Conservation (phyloP, 192 early-diverging fungal genomes). For the Coemansia sp. region DNA sequence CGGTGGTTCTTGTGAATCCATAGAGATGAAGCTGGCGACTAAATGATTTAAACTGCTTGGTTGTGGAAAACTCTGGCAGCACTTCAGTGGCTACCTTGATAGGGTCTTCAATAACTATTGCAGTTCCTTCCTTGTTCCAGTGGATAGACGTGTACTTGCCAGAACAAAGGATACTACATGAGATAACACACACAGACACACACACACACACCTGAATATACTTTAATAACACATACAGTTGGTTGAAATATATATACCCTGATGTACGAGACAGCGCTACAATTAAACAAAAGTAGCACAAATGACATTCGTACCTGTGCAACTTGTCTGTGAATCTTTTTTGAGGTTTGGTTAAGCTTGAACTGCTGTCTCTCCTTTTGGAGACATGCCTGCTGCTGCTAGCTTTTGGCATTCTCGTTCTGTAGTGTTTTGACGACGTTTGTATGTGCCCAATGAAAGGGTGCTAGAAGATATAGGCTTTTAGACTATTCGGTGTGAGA, state of each 20-base stretch:
- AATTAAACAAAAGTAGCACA: not conserved
- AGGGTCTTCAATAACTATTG: constrained; percentile 13
- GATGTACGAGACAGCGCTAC: too few relatives aligned
- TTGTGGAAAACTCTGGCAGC: constrained; percentile 26
- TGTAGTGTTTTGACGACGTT: not conserved
- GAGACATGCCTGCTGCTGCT: not conserved
- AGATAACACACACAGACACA: not conserved
- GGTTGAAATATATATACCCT: too few relatives aligned
- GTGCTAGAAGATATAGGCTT: not conserved
- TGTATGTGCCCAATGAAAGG: not conserved
- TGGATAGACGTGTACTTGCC: constrained; percentile 10
- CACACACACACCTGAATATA: not conserved
- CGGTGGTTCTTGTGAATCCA: constrained; percentile 35
- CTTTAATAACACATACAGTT: too few relatives aligned
- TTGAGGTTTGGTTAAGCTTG: not conserved
- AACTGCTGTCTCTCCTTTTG: not conserved
- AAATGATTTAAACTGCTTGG: constrained; percentile 32
- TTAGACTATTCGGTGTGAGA: not conserved
- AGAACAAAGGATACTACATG: constrained; percentile 21
- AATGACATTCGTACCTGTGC: constrained; percentile 14
- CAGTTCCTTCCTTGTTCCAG: constrained; percentile 32
- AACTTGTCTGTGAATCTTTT: constrained; percentile 28
- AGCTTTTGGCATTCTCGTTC: constrained; percentile 15
- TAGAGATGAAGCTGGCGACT: constrained; percentile 53
- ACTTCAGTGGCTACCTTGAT: constrained; percentile 1